Evolutionary conservation across 2,329 filamentous ascomycete species (phyloP).

Genomic region (Nigrospora sphaerica): DNA sequence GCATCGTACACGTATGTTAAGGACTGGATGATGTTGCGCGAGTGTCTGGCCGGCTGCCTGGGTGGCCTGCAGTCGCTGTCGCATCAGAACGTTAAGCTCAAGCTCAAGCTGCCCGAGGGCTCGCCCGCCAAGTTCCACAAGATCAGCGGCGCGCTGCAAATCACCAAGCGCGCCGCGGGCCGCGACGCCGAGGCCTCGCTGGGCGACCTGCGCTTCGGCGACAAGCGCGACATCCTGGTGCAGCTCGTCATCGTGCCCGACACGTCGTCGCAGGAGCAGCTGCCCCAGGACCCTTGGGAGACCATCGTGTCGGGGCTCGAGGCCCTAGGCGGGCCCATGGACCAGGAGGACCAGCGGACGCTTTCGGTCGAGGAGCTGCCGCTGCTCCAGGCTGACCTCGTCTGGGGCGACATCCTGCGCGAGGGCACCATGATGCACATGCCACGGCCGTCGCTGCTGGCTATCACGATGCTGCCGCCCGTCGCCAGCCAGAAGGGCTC

Average conservation of each 20-base stretch:
- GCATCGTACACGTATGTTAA: constrained; percentile 98
- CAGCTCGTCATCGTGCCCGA: constrained; percentile 91
- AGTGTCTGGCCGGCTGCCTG: constrained; percentile 89
- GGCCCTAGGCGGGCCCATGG: constrained; percentile 79
- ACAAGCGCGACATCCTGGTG: constrained; percentile 89
- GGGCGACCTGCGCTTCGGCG: constrained; percentile 88
- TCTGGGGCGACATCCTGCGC: constrained; percentile 86
- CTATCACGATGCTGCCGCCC: constrained; percentile 89
- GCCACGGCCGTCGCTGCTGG: constrained; percentile 80
- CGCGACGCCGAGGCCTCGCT: constrained; percentile 88
- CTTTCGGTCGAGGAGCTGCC: constrained; percentile 91
- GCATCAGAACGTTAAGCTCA: constrained; percentile 97
- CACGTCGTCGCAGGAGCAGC: constrained; percentile 70
- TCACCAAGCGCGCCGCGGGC: constrained; percentile 91
- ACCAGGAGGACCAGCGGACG: constrained; percentile 76
- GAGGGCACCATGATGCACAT: constrained; percentile 82
- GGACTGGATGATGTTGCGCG: constrained; percentile 99
- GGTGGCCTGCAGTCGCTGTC: constrained; percentile 88
- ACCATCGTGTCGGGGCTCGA: constrained; percentile 93
- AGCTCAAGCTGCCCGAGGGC: constrained; percentile 87
- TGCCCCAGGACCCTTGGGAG: constrained; percentile 94
- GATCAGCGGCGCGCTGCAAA: constrained; percentile 92
- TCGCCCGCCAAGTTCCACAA: constrained; percentile 98
- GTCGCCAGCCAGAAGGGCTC: constrained; percentile 54
- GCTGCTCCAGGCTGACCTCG: constrained; percentile 88